phyloP scores from a whole-genome alignment of 495 filamentous ascomycete genomes.

The Penicillium robsamsonii region DNA sequence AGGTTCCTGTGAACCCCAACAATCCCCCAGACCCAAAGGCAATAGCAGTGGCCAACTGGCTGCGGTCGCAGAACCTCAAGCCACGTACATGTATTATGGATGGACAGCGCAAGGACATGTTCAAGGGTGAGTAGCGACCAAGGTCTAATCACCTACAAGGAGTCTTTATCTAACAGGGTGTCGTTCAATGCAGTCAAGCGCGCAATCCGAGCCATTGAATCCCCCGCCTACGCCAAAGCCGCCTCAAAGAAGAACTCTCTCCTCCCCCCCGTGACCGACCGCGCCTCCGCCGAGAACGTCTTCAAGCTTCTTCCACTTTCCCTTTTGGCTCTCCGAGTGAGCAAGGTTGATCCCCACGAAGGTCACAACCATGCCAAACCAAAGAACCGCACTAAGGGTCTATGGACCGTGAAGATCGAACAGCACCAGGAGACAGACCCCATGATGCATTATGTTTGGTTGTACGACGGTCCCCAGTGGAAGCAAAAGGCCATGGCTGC shows the following conservation, averaged over 20 bases:
- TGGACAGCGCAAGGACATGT: slow-evolving; percentile 97
- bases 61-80: slow-evolving; percentile 84
- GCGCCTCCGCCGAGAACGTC: slow-evolving; percentile 79
- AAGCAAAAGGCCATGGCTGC: slow-evolving; percentile 88
- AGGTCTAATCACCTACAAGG: neutral
- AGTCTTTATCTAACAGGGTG: slow-evolving; percentile 6
- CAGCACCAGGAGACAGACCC: slow-evolving; percentile 91
- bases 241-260: slow-evolving; percentile 77
- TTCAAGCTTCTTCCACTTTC: slow-evolving; percentile 96
- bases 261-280: slow-evolving; percentile 83
- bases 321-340: slow-evolving; percentile 88
- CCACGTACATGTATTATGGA: slow-evolving; percentile 88
- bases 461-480: slow-evolving; percentile 92
- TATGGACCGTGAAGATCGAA: slow-evolving; percentile 95
- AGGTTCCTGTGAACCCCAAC: slow-evolving; percentile 60
- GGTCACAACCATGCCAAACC: slow-evolving; percentile 76
- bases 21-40: slow-evolving; percentile 81
- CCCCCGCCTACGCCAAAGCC: slow-evolving; percentile 82
- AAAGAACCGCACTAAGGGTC: slow-evolving; percentile 87
- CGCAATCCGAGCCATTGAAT: slow-evolving; percentile 88
- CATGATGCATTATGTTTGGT: slow-evolving; percentile 93
- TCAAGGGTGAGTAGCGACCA: slow-evolving; percentile 63
- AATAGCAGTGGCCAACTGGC: slow-evolving; percentile 84
- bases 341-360: slow-evolving; percentile 70
- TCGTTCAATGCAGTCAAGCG: slow-evolving; percentile 74